Evolutionary conservation across 2,329 filamentous ascomycete species (phyloP).

Genomic region (Huntiella decipiens): DNA sequence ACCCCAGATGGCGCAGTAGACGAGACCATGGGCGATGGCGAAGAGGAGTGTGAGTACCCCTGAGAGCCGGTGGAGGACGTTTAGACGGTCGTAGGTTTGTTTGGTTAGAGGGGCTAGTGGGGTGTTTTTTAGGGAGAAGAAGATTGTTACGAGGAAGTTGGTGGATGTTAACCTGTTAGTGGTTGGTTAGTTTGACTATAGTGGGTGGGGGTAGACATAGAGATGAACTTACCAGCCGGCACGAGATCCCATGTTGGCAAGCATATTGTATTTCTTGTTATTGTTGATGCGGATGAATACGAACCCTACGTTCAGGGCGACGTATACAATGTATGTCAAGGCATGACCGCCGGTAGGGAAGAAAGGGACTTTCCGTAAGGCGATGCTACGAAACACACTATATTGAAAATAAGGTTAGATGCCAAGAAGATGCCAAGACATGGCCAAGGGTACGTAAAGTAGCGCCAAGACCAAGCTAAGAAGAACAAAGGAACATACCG

Average conservation of each 20-base stretch:
- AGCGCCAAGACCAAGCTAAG: not conserved
- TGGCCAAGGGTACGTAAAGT: no score
- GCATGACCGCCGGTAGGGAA: constrained; percentile 16
- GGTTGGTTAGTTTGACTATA: not conserved
- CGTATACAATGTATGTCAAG: constrained; percentile 16
- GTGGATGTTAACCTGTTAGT: constrained; percentile 20
- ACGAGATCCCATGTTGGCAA: constrained; percentile 21
- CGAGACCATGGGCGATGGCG: constrained; percentile 26
- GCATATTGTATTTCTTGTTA: constrained; percentile 14
- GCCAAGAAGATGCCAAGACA: no score
- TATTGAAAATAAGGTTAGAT: not conserved
- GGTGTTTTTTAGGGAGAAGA: constrained; percentile 39
- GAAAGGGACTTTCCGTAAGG: constrained; percentile 1
- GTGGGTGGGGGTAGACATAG: not conserved
- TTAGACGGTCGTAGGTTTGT: constrained; percentile 40
- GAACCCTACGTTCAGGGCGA: constrained; percentile 19
- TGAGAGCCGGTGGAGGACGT: constrained; percentile 34
- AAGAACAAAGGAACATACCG: constrained; percentile 1
- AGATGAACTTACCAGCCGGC: constrained; percentile 20
- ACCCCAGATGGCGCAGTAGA: constrained; percentile 25
- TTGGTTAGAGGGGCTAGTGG: constrained; percentile 32
- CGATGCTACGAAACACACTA: not conserved
- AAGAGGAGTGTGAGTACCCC: constrained; percentile 30
- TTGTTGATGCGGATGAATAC: constrained; percentile 20
- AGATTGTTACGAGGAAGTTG: constrained; percentile 33